Conservation (phyloP, 2,329 filamentous ascomycete species). For the Verticillium zaregamsianum region DNA sequence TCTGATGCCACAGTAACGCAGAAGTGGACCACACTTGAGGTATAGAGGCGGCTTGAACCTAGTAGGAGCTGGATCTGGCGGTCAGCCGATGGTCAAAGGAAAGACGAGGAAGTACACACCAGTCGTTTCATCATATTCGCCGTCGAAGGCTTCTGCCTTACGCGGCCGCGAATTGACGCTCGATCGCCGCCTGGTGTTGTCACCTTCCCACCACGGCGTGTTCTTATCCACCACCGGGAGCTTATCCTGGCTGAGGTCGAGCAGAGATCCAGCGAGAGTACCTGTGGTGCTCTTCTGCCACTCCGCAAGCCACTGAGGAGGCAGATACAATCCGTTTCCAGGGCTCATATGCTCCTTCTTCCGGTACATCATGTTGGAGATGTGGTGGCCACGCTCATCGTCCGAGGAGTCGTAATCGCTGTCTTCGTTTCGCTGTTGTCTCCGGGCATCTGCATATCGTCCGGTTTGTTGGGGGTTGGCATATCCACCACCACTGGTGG, state of each 20-base stretch:
- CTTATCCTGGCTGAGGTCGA: slow-evolving; percentile 50
- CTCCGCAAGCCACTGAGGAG: slow-evolving; percentile 61
- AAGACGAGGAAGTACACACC: slow-evolving; percentile 31
- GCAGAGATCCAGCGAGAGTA: slow-evolving; percentile 51
- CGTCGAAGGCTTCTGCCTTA: slow-evolving; percentile 61
- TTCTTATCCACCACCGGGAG: slow-evolving; percentile 38
- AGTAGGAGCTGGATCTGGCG: slow-evolving; percentile 46
- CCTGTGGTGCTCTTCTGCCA: slow-evolving; percentile 68
- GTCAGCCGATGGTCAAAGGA: neutral
- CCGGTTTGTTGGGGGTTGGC: slow-evolving; percentile 2
- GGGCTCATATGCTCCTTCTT: slow-evolving; percentile 37
- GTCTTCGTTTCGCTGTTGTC: slow-evolving; percentile 2
- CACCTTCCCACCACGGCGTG: slow-evolving; percentile 75
- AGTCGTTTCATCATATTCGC: slow-evolving; percentile 60
- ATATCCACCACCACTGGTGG: slow-evolving; percentile 4
- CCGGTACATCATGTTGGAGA: slow-evolving; percentile 36
- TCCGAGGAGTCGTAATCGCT: slow-evolving; percentile 1
- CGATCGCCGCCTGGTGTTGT: slow-evolving; percentile 36
- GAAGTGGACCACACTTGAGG: slow-evolving; percentile 82
- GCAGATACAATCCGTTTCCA: slow-evolving; percentile 53
- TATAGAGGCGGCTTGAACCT: slow-evolving; percentile 80
- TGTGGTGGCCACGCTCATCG: slow-evolving; percentile 21
- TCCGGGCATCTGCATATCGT: slow-evolving; percentile 1
- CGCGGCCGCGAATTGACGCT: slow-evolving; percentile 44
- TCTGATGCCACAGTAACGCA: slow-evolving; percentile 84